Evolutionary conservation across 345 rosid genomes (phyloP).

Genomic region (Eutrema yunnanense): DNA sequence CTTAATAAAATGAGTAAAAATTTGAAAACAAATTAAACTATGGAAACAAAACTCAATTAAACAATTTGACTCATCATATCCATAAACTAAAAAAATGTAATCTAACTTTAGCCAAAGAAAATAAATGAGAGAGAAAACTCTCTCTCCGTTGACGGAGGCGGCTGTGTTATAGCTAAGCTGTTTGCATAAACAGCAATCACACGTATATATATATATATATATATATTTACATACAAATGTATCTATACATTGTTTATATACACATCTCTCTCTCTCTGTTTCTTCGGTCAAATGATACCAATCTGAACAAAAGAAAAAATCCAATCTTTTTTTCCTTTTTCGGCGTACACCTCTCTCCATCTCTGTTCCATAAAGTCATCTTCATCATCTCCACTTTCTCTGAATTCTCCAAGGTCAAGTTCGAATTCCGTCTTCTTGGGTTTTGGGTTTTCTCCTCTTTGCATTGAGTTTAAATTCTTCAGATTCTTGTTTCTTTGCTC

Average conservation of each 20-base stretch:
- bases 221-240: too few species aligned
- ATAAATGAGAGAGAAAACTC: background rate
- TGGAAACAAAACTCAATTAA: background rate
- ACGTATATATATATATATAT: background rate
- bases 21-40: background rate
- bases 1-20: too few species aligned
- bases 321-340: background rate
- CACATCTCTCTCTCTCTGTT: slow-evolving; percentile 3
- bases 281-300: slow-evolving; percentile 33
- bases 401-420: slow-evolving; percentile 2
- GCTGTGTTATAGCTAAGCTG: background rate
- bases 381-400: slow-evolving; percentile 19
- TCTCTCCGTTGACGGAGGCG: slow-evolving; percentile 19
- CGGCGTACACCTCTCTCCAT: slow-evolving; percentile 15
- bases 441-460: background rate
- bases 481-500: background rate
- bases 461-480: background rate
- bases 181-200: too few species aligned
- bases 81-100: background rate
- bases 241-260: background rate
- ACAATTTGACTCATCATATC: background rate
- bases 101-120: background rate
- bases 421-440: background rate
- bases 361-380: background rate
- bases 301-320: slow-evolving; percentile 25